Conservation (phyloP, 371 early-diverging fungal species). For the Mucor irregularis region DNA sequence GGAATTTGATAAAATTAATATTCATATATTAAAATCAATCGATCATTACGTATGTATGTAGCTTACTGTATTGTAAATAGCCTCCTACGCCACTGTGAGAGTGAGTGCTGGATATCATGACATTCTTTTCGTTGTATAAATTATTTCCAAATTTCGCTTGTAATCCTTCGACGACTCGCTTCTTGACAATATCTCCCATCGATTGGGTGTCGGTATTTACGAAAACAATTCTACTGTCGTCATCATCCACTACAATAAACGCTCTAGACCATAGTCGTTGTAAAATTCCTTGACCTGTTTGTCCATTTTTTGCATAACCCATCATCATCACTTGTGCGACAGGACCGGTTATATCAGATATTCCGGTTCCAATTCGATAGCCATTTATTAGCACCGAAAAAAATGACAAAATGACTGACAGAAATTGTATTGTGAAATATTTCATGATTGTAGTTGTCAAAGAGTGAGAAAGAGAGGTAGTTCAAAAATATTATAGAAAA, state of each 20-base stretch:
- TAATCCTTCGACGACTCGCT: constrained; percentile 33
- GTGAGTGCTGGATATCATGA: constrained; percentile 68
- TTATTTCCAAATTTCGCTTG: constrained; percentile 23
- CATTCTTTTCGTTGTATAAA: constrained; percentile 47
- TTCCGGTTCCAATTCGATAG: constrained; percentile 42
- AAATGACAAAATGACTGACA: neutral
- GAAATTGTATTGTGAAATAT: too few relatives aligned
- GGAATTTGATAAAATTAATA: too few relatives aligned
- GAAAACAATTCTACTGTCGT: constrained; percentile 46
- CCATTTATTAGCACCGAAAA: neutral
- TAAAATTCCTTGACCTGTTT: constrained; percentile 58
- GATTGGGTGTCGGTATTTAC: constrained; percentile 57
- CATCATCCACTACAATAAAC: constrained; percentile 39
- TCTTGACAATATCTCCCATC: constrained; percentile 38
- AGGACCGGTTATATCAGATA: constrained; percentile 49
- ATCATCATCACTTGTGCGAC: constrained; percentile 46
- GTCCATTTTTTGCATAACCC: constrained; percentile 59
- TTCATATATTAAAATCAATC: too few relatives aligned
- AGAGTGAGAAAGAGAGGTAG: too few relatives aligned
- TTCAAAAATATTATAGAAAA: too few relatives aligned
- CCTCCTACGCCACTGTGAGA: constrained; percentile 59
- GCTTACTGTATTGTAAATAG: constrained; percentile 47
- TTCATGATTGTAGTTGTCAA: too few relatives aligned
- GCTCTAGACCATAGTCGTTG: constrained; percentile 58
- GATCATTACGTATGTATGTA: neutral